phyloP scores from a whole-genome alignment of 2,329 filamentous ascomycete genomes.

The Neofusicoccum kwambonambiense region DNA sequence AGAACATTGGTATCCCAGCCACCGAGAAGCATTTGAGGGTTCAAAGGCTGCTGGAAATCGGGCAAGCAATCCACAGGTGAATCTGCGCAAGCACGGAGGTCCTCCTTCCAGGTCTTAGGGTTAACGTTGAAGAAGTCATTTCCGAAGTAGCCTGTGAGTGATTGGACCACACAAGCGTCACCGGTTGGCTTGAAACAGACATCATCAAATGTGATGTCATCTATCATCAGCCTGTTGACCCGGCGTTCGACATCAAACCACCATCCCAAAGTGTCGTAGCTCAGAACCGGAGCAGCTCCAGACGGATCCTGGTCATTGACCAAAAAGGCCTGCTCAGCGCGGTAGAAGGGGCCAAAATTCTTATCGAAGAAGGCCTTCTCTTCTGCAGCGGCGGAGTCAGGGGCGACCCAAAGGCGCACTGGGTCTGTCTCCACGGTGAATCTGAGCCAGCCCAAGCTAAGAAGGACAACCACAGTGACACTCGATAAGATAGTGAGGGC shows the following conservation, averaged over 20 bases:
- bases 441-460: constrained; percentile 83
- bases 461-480: constrained; percentile 69
- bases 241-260: constrained; percentile 88
- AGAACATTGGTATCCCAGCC: constrained; percentile 68
- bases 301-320: constrained; percentile 76
- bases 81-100: constrained; percentile 70
- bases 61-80: constrained; percentile 84
- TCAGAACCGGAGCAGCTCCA: constrained; percentile 73
- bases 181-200: constrained; percentile 94
- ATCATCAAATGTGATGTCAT: constrained; percentile 71
- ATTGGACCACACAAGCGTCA: constrained; percentile 87
- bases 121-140: constrained; percentile 63
- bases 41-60: constrained; percentile 83
- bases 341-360: constrained; percentile 94
- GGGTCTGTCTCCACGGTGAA: constrained; percentile 91
- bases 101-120: constrained; percentile 67
- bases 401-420: constrained; percentile 94
- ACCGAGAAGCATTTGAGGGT: constrained; percentile 81
- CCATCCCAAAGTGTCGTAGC: constrained; percentile 85
- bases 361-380: constrained; percentile 93
- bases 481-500: constrained; percentile 76
- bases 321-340: constrained; percentile 87
- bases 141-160: constrained; percentile 84
- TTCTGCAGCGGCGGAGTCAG: constrained; percentile 81
- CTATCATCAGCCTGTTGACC: constrained; percentile 67